Evolutionary conservation across 768 basidiomycete genomes (phyloP), one percentile per base, ranked within the genome.

Genomic region (Psilocybe tampanensis): DNA sequence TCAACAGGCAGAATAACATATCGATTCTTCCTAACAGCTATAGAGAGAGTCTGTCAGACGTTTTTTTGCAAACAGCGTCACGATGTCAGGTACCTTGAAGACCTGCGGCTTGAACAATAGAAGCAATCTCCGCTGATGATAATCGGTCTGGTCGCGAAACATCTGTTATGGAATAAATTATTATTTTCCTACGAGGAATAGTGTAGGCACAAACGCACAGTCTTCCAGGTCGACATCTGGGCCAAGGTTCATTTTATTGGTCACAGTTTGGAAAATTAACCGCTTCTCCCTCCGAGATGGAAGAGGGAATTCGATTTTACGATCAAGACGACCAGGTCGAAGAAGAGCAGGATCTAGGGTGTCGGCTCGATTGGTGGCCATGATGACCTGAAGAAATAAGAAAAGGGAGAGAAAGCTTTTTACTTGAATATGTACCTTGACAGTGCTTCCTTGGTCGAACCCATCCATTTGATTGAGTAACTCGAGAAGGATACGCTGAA

Each of bases 381-480:
- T 98, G 71, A 99, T 99, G 41, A 99, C 97, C 95, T 97, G 44
- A 24, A 42, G 54, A 18, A 44, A 29, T 42, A 44, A 32, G n/a
- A n/a, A 53, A 2, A 39, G 8, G 5, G 29, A 39, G 22, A n/a
- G n/a, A 45, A n/a, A 8, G 42, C 17, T n/a, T n/a, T n/a, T n/a
- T n/a, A n/a, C n/a, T n/a, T 3, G 57, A 41, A 7, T 5, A 55
- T 76, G 43, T 67, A 92, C 95, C 87, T 99, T 98, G 69, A 99
- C 97, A 65, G 95, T 98, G 70, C 94, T 95, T 3, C 91, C 91
- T 72, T 99, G 97, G 74, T 99, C 97, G 73, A 99, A 99, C 61
- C 97, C 97, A 66, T 99, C 97, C 97, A 99, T 99, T 69, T 99
- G 97, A 70, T 96, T 98, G 58, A 99, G 80, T 54, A 99, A 77